Base-by-base conservation (phyloP, 2,329 filamentous ascomycete species). In the Ilyonectria destructans region DNA sequence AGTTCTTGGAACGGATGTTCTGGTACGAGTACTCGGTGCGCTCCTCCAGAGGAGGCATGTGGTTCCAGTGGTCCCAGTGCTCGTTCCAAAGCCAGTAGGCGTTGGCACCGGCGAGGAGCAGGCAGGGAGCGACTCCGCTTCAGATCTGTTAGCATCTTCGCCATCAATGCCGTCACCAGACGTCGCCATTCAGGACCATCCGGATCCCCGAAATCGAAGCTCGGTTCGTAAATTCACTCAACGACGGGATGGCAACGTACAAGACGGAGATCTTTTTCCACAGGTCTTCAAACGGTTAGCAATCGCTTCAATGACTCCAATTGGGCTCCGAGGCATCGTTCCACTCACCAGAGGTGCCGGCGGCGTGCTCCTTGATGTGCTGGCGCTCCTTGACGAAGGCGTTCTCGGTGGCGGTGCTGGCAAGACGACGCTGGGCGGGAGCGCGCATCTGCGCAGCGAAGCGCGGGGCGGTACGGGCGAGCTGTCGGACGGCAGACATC, bases 1-100 rank as follows among this genome's bases (percentile, higher is more conserved):
- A 99, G 90, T 97, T 98, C 92, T 96, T 98, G 82, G 90, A 89
- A 82, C 96, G 93, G 83, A 99, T 93, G 89, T 99, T 99, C 90
- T 97, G 94, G 91, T 97, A 99, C 68, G 95, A 86, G 85, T 98
- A 99, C 87, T 98, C 94, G 78, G 89, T 85, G 80, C 93, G 92
- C 86, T 99, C 96, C 87, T 97, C 94, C 76, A 96, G 87, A 74
- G 96, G 93, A 69, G 93, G 90, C 83, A 93, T 85, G 86, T 98
- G 96, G 60, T 83, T 85, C 90, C 92, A 94, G 89, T 99, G 96
- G 85, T 97, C 93, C 96, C 96, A 98, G 85, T 99, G 96, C 86
- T 97, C 94, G 78, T 90, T 91, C 94, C 95, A 99, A 71, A 97
- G 91, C 80, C 91, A 91, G 83, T 93, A 97, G 78, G 95, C 95